Evolutionary conservation across 805 yeast genomes (phyloP).

Genomic region (Candida oleophila): DNA sequence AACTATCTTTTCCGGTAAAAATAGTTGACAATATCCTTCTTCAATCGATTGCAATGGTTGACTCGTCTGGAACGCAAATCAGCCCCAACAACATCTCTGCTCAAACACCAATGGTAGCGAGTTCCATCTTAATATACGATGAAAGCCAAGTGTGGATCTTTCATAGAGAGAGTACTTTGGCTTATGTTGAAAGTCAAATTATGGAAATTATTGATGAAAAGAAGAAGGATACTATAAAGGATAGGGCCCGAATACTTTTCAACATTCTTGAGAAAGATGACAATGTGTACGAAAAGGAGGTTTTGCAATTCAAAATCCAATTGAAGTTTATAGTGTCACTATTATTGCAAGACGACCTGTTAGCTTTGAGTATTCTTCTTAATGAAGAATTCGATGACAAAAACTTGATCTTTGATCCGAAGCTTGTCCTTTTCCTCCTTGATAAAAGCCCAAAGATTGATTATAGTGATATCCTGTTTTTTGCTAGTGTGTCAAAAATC

Average conservation of each 20-base stretch:
- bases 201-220: background rate
- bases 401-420: conserved; percentile 13
- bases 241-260: background rate
- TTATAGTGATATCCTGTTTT: background rate
- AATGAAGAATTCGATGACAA: conserved; percentile 4
- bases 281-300: background rate
- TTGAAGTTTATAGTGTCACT: background rate
- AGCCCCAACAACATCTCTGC: background rate
- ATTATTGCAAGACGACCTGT: background rate
- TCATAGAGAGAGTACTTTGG: conserved; percentile 5
- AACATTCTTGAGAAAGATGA: conserved; percentile 1
- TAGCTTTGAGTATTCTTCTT: background rate
- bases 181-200: conserved; percentile 1
- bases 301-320: background rate
- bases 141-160: conserved; percentile 6
- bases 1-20: background rate
- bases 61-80: conserved; percentile 2
- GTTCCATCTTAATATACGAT: conserved; percentile 5
- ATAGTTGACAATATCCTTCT: background rate
- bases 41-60: background rate
- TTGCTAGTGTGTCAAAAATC: background rate
- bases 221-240: background rate
- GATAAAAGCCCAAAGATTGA: background rate
- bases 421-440: conserved; percentile 11
- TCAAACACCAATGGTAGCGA: background rate